Percentiles rank a stretch among this genome's conserved stretches.
phyloP scores from a whole-genome alignment of 1,284 basidiomycete species.

The Fomitopsis pinicola region DNA sequence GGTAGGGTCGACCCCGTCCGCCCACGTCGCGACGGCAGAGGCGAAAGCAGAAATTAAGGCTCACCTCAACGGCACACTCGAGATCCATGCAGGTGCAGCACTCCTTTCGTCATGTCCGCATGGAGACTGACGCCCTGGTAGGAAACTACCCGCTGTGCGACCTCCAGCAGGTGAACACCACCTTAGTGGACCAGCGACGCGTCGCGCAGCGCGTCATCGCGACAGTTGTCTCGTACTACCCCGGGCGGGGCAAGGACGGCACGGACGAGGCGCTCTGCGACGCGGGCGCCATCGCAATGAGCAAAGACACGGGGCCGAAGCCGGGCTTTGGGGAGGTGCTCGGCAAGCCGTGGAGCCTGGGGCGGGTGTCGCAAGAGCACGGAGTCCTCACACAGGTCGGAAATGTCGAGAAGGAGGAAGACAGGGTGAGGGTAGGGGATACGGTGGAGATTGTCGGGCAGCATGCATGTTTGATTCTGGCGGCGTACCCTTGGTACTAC shows the following conservation, averaged over 20 bases:
- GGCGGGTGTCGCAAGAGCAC: slow-evolving; percentile 78
- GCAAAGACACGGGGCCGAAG: slow-evolving; percentile 77
- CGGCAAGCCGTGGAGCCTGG: slow-evolving; percentile 67
- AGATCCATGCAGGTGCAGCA: slow-evolving; percentile 67
- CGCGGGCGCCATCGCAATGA: slow-evolving; percentile 80
- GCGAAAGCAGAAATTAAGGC: slow-evolving; percentile 41
- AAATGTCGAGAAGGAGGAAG: slow-evolving; percentile 21
- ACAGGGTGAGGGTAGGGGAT: slow-evolving; percentile 53
- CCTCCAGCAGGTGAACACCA: slow-evolving; percentile 79
- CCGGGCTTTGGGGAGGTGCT: slow-evolving; percentile 71
- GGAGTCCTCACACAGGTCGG: slow-evolving; percentile 55
- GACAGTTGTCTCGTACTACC: slow-evolving; percentile 76
- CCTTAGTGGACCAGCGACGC: slow-evolving; percentile 48
- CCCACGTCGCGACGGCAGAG: slow-evolving; percentile 66
- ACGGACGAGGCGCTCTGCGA: slow-evolving; percentile 77
- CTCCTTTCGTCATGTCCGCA: not conserved
- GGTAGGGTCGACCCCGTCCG: slow-evolving; percentile 85
- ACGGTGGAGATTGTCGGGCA: slow-evolving; percentile 67
- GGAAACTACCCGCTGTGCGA: slow-evolving; percentile 85
- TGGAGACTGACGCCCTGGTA: slow-evolving; percentile 18
- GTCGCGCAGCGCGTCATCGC: slow-evolving; percentile 70
- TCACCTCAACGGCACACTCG: slow-evolving; percentile 56
- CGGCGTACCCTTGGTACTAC: slow-evolving; percentile 80
- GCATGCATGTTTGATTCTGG: slow-evolving; percentile 75
- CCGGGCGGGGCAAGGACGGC: slow-evolving; percentile 55